A percentile compares a stretch with the other conserved stretches of the same genome.
Conservation (phyloP, 2,329 filamentous ascomycete species). For the Aspergillus vadensis region DNA sequence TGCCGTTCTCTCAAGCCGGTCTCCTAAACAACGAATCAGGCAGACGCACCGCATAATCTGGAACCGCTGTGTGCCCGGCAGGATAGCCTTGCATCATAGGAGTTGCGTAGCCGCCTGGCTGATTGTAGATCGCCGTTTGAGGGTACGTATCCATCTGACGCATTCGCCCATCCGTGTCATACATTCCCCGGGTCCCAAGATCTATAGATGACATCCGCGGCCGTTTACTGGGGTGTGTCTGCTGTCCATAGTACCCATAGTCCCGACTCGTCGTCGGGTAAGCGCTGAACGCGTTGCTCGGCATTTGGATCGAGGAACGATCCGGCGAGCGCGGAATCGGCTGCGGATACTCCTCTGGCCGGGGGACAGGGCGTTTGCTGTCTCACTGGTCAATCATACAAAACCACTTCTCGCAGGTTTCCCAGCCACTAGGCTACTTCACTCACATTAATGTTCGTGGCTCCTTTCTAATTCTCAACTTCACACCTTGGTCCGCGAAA, state of each 20-base stretch:
- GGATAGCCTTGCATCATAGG: slow-evolving; percentile 39
- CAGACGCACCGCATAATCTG: slow-evolving; percentile 41
- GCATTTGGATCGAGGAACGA: slow-evolving; percentile 39
- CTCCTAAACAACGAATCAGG: slow-evolving; percentile 8
- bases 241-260: slow-evolving; percentile 37
- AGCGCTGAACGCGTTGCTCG: slow-evolving; percentile 33
- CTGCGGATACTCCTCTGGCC: slow-evolving; percentile 43
- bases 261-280: slow-evolving; percentile 37
- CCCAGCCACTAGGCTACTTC: background rate
- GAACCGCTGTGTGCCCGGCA: slow-evolving; percentile 37
- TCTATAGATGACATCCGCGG: slow-evolving; percentile 43
- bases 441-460: slow-evolving; percentile 59
- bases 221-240: slow-evolving; percentile 37
- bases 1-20: slow-evolving; percentile 17
- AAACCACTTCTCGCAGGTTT: background rate
- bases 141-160: slow-evolving; percentile 42
- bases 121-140: slow-evolving; percentile 37
- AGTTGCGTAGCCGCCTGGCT: slow-evolving; percentile 36
- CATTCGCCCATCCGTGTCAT: slow-evolving; percentile 41
- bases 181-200: slow-evolving; percentile 37
- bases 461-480: slow-evolving; percentile 80
- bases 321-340: slow-evolving; percentile 42
- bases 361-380: slow-evolving; percentile 43
- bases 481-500: slow-evolving; percentile 85
- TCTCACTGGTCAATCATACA: slow-evolving; percentile 17